These are phyloP conservation scores for Kwoniella sp. DNA, from an alignment of 768 basidiomycete genomes.

Conservation along the genomic window DNA sequence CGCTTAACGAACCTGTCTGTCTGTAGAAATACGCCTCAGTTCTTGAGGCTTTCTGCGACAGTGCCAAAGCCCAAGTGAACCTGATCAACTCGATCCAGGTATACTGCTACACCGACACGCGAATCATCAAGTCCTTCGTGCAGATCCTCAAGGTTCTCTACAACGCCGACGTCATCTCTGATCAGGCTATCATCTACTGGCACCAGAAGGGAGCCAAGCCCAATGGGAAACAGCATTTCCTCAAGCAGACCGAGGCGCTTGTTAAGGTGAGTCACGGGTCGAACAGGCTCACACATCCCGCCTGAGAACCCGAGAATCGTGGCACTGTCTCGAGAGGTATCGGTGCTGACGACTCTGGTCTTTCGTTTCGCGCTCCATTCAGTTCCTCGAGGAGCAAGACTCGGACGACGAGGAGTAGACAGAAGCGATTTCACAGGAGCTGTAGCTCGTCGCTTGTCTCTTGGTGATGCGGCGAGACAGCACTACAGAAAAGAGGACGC, in stretches of 20 bases:
- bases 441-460: too few species aligned
- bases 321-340: neutral
- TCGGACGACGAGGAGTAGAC: slow-evolving; percentile 63
- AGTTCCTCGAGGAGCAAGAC: slow-evolving; percentile 91
- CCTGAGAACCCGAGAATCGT: neutral
- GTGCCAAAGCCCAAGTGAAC: slow-evolving; percentile 86
- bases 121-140: slow-evolving; percentile 90
- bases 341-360: neutral
- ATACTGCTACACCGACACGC: slow-evolving; percentile 95
- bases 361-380: neutral
- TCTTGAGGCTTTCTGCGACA: slow-evolving; percentile 84
- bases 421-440: too few species aligned
- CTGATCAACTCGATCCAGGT: slow-evolving; percentile 94
- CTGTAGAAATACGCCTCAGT: slow-evolving; percentile 80
- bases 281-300: slow-evolving; percentile 11
- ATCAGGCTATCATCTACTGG: slow-evolving; percentile 98
- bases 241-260: slow-evolving; percentile 80
- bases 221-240: slow-evolving; percentile 92
- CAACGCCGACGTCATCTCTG: slow-evolving; percentile 92
- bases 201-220: slow-evolving; percentile 94
- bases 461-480: too few species aligned
- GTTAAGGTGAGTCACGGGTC: slow-evolving; percentile 67
- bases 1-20: slow-evolving; percentile 2
- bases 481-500: too few species aligned
- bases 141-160: slow-evolving; percentile 95